Base-by-base conservation (phyloP, 2,329 filamentous ascomycete genomes). In the Colletotrichum liaoningense region DNA sequence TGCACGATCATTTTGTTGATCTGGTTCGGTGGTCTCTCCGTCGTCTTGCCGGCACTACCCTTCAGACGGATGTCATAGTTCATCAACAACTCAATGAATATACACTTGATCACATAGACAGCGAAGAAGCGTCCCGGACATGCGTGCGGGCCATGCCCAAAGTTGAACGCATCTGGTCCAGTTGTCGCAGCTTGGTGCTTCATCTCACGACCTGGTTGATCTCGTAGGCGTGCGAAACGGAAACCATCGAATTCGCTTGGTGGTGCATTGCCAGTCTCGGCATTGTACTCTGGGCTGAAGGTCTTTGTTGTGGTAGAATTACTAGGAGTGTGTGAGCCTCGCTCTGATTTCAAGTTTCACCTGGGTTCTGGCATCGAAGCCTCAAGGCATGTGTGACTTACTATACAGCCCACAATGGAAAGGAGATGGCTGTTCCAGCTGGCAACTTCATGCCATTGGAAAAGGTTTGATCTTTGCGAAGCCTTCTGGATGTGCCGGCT, bases 101-200 rank as follows among this genome's bases (percentile, higher is more conserved):
- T 66, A 28, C 76, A 64, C 66, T 77, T 77, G 55, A 76, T 76
- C 54, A 75, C 71, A 12, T 72, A 57, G 0, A 76, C 73, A 1
- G 75, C 76, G 19, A 76, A 75, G 52, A 69, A 66, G 1, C 75
- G 54, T 0, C 76, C 76, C 2, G 75, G 67, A 7, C 76, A 77
- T 4, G 74, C 74, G 46, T 77, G 75, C 59, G 67, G 74, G 9
- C 75, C 76, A 4, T 74, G 73, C 1, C 76, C 76, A 6, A 84
- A 83, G 73, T 88, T 86, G 69, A 88, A 86, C 0, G 81, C 81
- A 26, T 84, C 82, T 7, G 86, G 74, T 1, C 75, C 77, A 5
- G 80, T 79, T 2, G 80, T 78, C 3, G 79, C 81, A 46, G 78
- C 81, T 67, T 82, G 79, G n/a, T 78, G 72, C 24, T 78, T 77